Evolutionary conservation across 1,284 basidiomycete species (phyloP), one percentile per base, ranked within the genome.

Genomic region (Ceraceosorus guamensis): DNA sequence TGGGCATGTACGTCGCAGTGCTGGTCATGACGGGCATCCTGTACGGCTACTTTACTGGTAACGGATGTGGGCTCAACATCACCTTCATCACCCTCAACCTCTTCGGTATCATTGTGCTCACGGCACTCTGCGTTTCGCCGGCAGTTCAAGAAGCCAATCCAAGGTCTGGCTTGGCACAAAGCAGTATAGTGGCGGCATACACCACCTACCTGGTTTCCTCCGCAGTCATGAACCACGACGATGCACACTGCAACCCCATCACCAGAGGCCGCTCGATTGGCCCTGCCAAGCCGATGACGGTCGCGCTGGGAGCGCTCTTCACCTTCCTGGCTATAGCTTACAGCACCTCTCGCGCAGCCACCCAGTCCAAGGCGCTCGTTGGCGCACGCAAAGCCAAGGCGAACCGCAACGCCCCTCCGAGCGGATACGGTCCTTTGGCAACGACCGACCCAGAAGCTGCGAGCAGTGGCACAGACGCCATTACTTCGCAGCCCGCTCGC

Each of bases 321-420:
- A 99, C 93, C 1, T 97, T 99, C 82, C 79, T 97, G 48, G 92
- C 95, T 2, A 96, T 98, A 66, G 93, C 95, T 8, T 98, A 97
- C 76, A 95, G 91, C 24, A 98, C 93, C 0, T 90, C 87, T 24
- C 83, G 95, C 48, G 93, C 95, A 1, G 93, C 95, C 6, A 98
- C 93, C 0, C 91, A 95, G 77, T 90, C 87, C 69, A 85, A 87
- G 61, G 91, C 91, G 10, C 79, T 97, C 35, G 87, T 89, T 0
- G 92, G 92, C 8, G 85, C 48, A 79, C 92, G 11, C 78, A 83
- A 3, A 77, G 79, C 32, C 82, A 84, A 39, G 60, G 67, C 55
- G 60, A 69, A 53, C 65, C 58, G 44, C 81, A 83, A 35, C 78
- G 46, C 41, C 44, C 78, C 58, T 13, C 61, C 63, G 0, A 60